Evolutionary conservation across 176 grass and related monocot genomes (phyloP), one percentile per base, ranked within the genome.

Genomic region (Carex parvula): DNA sequence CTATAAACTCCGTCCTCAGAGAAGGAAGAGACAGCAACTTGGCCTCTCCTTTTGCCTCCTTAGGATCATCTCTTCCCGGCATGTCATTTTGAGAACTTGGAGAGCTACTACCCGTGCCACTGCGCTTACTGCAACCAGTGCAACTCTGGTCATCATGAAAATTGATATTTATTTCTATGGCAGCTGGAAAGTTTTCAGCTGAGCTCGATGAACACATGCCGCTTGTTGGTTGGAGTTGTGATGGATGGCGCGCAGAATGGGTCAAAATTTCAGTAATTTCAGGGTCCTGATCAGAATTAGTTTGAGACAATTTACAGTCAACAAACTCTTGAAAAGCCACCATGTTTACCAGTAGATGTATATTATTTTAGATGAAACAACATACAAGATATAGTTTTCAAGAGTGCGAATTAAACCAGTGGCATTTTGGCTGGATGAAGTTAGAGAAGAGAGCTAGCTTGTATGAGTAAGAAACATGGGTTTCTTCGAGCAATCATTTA

Each of bases 21-120:
- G 85, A 87, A 81, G 59, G 85, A 61, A 66, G 52, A 29, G 63
- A 61, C 5, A 87, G 17, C 60, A 87, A 60, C 85, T 81, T 87
- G 4, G 48, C 64, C 52, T 82, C 71, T 21, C 76, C 85, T 6
- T 70, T 50, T 3, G 14, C 64, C 72, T 55, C 72, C 13, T 9
- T 76, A 17, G 14, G 24, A 76, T 56, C 72, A 55, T 55, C 22
- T 16, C 50, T 76, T 48, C 13, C 16, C 48, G 13, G 11, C 72
- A 48, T 32, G 13, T 50, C 80, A 14, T 65, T 63, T 17, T 65
- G 60, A 66, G 63, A 82, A 53, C 13, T 53, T n/a, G 57, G 9
- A 6, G 61, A 2, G 9, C 0, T 50, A 24, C 30, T 64, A 17
- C 11, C 62, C 1, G 6, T 53, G 37, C 61, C 50, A 66, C 42